Base-by-base conservation (phyloP, 148 eudicot genomes). In the Fagopyrum tataricum region DNA sequence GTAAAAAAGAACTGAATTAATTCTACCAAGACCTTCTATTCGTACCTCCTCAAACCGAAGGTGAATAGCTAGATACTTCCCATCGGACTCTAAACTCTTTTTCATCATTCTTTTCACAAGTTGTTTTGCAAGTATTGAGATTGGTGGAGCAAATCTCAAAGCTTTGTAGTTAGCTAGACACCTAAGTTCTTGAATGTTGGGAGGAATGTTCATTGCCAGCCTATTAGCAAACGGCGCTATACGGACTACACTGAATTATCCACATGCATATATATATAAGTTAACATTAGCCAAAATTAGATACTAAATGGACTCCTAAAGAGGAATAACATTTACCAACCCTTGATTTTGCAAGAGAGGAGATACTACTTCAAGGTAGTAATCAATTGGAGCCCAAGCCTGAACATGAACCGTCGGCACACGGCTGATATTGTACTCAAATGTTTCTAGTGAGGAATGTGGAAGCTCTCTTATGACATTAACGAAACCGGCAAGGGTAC, bases 31-130 rank as follows among this genome's bases (percentile, higher is more conserved):
- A 13, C 26, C 26, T 55, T 47, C 40, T 68, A 67, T 46, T 44
- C 31, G 17, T 84, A 92, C 97, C 97, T 92, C 97, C 82, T 92
- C 96, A 80, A 92, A 92, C 11, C 97, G 92, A 72, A 92, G 96
- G 79, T 92, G 97, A 67, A 92, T 75, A 11, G 97, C 87, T 55
- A 90, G 79, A 69, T 90, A 92, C 76, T 87, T 88, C 59, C 97
- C 91, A 14, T 81, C 81, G 24, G 81, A 76, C 69, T 42, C 76
- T 67, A 82, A 70, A 78, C 91, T 92, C 86, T 81, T 87, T 59
- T 75, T 76, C 73, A 76, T 82, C 90, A 92, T 87, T 67, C 87
- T 72, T 56, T 81, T 82, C 72, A 90, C 82, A 68, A 92, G 26
- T 71, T 75, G 75, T 40, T 79, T 84, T 14, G 90, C 96, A 59